Evolutionary conservation across 2,329 filamentous ascomycete genomes (phyloP), one percentile per base, ranked within the genome.

Genomic region (Cordyceps fumosorosea): DNA sequence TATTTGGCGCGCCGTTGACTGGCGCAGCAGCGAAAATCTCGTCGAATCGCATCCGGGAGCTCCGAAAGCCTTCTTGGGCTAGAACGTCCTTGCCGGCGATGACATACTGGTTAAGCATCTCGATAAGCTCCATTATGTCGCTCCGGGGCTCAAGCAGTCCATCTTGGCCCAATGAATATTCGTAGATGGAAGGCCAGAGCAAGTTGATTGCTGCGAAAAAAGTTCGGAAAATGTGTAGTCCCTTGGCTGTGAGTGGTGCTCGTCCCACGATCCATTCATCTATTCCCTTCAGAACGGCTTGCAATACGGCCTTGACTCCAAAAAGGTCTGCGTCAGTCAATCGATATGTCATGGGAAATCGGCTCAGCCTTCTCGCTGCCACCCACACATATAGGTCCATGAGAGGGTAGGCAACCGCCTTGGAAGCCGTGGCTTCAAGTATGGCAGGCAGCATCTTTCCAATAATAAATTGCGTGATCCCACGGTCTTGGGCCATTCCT

Each of bases 381-480:
- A 80, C 81, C 32, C 74, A 72, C 24, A 73, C 70, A 65, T 84
- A 85, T 20, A 82, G 75, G 50, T 83, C 77, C 7, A 85, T 66
- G 53, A 86, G 68, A 16, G 80, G 73, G 71, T 78, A 84, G 0
- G 76, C 76, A 14, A 75, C 69, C 3, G 67, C 68, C 12, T 69
- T 70, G 8, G 68, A 65, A 12, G 73, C 67, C 0, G 74, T 72
- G 1, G 78, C 76, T 51, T 68, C 73, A 14, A 84, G 69, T 5
- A 82, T 74, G n/a, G 81, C 79, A 0, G 84, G 83, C 3, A 86
- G 66, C 80, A 86, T 84, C 55, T 76, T 79, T 32, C 73, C 71
- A 32, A 85, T 60, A 62, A 82, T 70, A 65, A 85, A 86, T 0
- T 70, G 69, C 51, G 78, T 67, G 26, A 86, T 76, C 2, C 69